A percentile compares a stretch with the other conserved stretches of the same genome.
Evolutionary conservation across 2,329 filamentous ascomycete species (phyloP).

Genomic region (Aureobasidium lini): DNA sequence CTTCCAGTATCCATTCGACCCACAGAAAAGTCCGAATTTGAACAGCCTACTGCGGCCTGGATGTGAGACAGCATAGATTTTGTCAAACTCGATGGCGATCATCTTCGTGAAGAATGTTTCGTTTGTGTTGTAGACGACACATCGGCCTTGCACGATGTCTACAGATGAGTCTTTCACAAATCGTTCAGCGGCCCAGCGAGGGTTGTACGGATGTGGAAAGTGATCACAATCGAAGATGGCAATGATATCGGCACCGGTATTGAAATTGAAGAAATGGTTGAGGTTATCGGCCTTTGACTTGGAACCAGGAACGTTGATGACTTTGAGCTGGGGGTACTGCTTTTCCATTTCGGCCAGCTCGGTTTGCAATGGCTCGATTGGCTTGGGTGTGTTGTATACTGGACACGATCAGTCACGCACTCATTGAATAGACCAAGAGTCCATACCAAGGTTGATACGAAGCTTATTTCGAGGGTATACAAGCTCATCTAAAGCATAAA

Average conservation of each 20-base stretch:
- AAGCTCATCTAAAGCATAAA: constrained; percentile 41
- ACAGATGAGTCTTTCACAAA: constrained; percentile 36
- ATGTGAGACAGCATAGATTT: constrained; percentile 46
- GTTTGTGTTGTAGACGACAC: constrained; percentile 41
- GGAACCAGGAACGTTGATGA: constrained; percentile 42
- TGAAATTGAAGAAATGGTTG: constrained; percentile 40
- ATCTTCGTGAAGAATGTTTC: constrained; percentile 38
- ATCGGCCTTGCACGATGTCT: constrained; percentile 44
- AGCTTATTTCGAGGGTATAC: constrained; percentile 40
- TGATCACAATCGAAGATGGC: constrained; percentile 46
- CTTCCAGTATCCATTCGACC: constrained; percentile 44
- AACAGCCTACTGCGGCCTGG: constrained; percentile 41
- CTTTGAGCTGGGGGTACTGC: constrained; percentile 34
- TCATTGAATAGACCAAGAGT: not conserved
- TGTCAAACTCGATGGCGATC: constrained; percentile 45
- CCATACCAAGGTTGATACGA: constrained; percentile 34
- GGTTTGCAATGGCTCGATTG: constrained; percentile 40
- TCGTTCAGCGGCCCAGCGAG: constrained; percentile 42
- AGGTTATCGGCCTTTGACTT: constrained; percentile 45
- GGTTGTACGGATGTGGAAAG: constrained; percentile 43
- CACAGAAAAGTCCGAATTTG: constrained; percentile 43
- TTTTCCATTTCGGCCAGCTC: constrained; percentile 33
- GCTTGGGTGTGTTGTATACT: constrained; percentile 42
- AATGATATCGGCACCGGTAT: constrained; percentile 39
- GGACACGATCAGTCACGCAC: not conserved